phyloP scores from a whole-genome alignment of 2,329 filamentous ascomycete genomes.

The Arthrobotrys conoides region DNA sequence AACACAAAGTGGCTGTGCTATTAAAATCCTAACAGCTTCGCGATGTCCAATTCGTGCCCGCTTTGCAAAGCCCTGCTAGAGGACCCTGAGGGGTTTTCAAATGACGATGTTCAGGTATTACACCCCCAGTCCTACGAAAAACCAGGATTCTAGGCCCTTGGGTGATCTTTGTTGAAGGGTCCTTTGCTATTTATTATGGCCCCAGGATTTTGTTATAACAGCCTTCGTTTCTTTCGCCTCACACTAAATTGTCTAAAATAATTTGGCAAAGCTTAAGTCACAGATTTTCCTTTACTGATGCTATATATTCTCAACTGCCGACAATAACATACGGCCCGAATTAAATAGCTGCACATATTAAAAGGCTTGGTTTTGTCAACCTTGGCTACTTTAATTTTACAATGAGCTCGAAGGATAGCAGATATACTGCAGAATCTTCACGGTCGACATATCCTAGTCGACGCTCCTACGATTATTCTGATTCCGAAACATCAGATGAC shows the following conservation, averaged over 20 bases:
- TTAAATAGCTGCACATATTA: background rate
- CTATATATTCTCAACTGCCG: conserved; percentile 1
- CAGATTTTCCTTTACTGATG: background rate
- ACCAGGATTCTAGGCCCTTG: conserved; percentile 5
- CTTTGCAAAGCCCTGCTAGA: background rate
- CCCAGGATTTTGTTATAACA: background rate
- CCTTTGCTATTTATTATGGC: background rate
- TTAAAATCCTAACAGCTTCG: background rate
- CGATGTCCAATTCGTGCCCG: conserved; percentile 7
- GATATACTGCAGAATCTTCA: background rate
- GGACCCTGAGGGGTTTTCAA: conserved; percentile 6
- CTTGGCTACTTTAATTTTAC: background rate
- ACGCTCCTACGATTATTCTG: conserved; percentile 11
- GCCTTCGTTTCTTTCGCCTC: conserved; percentile 9
- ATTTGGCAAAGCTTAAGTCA: conserved; percentile 6
- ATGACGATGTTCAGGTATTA: background rate
- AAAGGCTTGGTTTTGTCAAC: background rate
- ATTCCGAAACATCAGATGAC: conserved; percentile 28
- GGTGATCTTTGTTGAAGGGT: background rate
- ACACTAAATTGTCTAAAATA: background rate
- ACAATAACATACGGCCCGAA: background rate
- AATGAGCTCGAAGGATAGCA: conserved; percentile 18
- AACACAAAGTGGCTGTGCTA: background rate
- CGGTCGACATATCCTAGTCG: background rate
- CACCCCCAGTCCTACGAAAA: background rate